Percentiles rank a stretch among this genome's conserved stretches.
These are phyloP conservation scores for Ilyonectria mors-panacis DNA, from an alignment of 2,329 filamentous ascomycete species.

Conservation along the genomic window DNA sequence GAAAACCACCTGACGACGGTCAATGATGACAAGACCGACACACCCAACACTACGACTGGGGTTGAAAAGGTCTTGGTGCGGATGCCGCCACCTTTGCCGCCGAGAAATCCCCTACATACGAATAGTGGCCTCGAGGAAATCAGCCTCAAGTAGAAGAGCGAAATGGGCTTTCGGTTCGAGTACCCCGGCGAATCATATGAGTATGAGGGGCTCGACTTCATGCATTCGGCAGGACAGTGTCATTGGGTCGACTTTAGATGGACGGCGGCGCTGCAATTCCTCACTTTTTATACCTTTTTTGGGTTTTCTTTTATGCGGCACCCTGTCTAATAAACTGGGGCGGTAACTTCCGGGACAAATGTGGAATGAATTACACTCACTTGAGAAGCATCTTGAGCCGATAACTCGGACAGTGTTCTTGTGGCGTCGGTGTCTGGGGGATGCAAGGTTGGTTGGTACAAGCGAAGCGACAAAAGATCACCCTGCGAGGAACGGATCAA, in stretches of 20 bases:
- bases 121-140: conserved; percentile 19
- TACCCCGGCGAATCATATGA: background rate
- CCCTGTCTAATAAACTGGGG: background rate
- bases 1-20: conserved; percentile 14
- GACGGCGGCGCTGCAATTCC: background rate
- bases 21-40: conserved; percentile 15
- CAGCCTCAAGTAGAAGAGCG: background rate
- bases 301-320: background rate
- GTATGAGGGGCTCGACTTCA: background rate
- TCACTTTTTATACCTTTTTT: background rate
- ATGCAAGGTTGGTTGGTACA: too few relatives aligned
- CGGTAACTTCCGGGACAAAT: background rate
- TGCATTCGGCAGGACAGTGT: background rate
- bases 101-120: conserved; percentile 15
- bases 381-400: background rate
- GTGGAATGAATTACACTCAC: background rate
- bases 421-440: background rate
- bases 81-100: conserved; percentile 30
- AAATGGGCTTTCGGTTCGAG: background rate
- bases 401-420: background rate
- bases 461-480: too few relatives aligned
- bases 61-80: too few relatives aligned
- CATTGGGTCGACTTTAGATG: background rate
- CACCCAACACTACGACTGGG: background rate
- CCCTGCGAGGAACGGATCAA: too few relatives aligned